Conservation (phyloP, 2,329 filamentous ascomycete genomes). For the Juglanconis sp. region DNA sequence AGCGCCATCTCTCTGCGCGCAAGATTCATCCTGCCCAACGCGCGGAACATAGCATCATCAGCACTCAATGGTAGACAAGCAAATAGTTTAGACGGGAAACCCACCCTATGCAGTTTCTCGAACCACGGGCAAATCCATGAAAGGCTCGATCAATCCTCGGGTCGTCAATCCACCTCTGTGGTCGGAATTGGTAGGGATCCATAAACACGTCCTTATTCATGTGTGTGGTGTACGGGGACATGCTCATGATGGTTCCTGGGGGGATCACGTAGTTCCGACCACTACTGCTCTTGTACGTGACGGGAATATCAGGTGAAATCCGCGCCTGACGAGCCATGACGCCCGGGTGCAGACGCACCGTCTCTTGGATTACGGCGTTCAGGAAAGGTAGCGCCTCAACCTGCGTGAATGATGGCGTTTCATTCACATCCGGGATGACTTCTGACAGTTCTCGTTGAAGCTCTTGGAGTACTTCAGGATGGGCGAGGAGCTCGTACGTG, state of each 20-base stretch:
- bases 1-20: slow-evolving; percentile 24
- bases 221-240: slow-evolving; percentile 17
- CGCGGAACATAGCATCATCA: too few species aligned
- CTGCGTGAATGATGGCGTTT: slow-evolving; percentile 17
- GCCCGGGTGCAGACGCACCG: slow-evolving; percentile 36
- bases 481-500: not conserved
- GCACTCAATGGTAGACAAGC: not conserved
- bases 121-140: slow-evolving; percentile 22
- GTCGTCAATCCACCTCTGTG: slow-evolving; percentile 26
- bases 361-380: slow-evolving; percentile 31
- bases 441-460: slow-evolving; percentile 19
- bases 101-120: slow-evolving; percentile 25
- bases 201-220: slow-evolving; percentile 22
- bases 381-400: slow-evolving; percentile 30
- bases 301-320: slow-evolving; percentile 26
- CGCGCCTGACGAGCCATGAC: slow-evolving; percentile 28
- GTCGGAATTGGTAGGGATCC: slow-evolving; percentile 21
- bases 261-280: slow-evolving; percentile 21
- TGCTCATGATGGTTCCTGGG: slow-evolving; percentile 21
- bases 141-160: slow-evolving; percentile 16
- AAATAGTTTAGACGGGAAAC: slow-evolving; percentile 11
- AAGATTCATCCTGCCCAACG: slow-evolving; percentile 20
- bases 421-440: slow-evolving; percentile 16
- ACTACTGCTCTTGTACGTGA: slow-evolving; percentile 23
- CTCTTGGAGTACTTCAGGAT: not conserved